Evolutionary conservation across 2,329 filamentous ascomycete species (phyloP).

Genomic region (Fusarium virguliforme): DNA sequence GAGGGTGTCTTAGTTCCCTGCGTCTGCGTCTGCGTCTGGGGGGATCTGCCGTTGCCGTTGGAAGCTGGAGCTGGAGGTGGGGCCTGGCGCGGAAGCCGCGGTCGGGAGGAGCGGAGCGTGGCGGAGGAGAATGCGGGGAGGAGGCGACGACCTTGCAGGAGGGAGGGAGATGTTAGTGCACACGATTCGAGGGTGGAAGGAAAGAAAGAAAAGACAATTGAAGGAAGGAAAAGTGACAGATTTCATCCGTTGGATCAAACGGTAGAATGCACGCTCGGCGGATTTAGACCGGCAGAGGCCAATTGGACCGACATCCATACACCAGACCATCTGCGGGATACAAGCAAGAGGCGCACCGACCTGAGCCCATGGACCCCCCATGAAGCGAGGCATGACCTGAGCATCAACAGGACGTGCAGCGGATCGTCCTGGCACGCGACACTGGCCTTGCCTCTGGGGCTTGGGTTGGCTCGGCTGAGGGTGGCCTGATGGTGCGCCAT

Average conservation of each 20-base stretch:
- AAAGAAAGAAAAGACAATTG: slow-evolving; percentile 4
- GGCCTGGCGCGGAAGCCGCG: slow-evolving; percentile 48
- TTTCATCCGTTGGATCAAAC: neutral
- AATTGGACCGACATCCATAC: slow-evolving; percentile 34
- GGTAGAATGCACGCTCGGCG: slow-evolving; percentile 9
- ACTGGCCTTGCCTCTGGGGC: slow-evolving; percentile 16
- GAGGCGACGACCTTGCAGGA: slow-evolving; percentile 30
- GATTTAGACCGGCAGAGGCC: slow-evolving; percentile 13
- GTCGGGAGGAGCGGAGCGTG: slow-evolving; percentile 48
- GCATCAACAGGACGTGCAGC: slow-evolving; percentile 31
- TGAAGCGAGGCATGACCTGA: slow-evolving; percentile 44
- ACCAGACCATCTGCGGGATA: slow-evolving; percentile 21
- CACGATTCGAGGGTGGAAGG: neutral
- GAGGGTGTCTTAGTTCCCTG: slow-evolving; percentile 41
- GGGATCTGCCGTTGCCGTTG: slow-evolving; percentile 15
- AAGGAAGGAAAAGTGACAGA: slow-evolving; percentile 16
- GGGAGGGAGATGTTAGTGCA: slow-evolving; percentile 21
- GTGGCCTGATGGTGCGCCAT: slow-evolving; percentile 46
- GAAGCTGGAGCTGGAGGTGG: slow-evolving; percentile 39
- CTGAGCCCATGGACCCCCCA: slow-evolving; percentile 39
- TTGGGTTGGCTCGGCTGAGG: slow-evolving; percentile 39
- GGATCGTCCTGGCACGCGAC: slow-evolving; percentile 49
- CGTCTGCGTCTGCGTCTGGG: slow-evolving; percentile 19
- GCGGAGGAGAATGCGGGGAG: slow-evolving; percentile 51
- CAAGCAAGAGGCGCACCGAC: slow-evolving; percentile 35